A percentile compares a stretch with the other conserved stretches of the same genome.
Conservation (phyloP, 805 yeast species). For the Komagataella kurtzmanii region DNA sequence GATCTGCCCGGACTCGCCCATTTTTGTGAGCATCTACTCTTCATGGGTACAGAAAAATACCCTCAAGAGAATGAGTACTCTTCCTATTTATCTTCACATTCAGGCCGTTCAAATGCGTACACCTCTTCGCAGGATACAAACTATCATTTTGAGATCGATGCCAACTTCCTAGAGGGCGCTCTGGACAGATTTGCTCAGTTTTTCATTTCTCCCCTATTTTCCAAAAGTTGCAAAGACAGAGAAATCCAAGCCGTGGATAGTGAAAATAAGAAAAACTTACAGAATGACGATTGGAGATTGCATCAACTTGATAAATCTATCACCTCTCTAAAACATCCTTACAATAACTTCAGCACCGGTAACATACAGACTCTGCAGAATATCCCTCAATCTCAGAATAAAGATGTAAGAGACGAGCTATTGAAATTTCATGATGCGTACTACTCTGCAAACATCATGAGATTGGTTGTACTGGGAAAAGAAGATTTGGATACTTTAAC, state of each 20-base stretch:
- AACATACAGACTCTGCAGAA: constrained; percentile 62
- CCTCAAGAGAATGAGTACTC: constrained; percentile 67
- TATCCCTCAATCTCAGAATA: constrained; percentile 42
- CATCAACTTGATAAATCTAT: constrained; percentile 72
- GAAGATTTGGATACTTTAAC: constrained; percentile 65
- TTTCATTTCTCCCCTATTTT: constrained; percentile 75
- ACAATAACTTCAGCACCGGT: constrained; percentile 83
- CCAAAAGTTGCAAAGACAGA: constrained; percentile 64
- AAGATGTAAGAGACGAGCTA: constrained; percentile 72
- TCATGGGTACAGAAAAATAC: constrained; percentile 69
- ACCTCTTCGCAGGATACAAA: constrained; percentile 85
- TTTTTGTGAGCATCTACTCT: constrained; percentile 59
- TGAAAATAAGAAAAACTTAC: constrained; percentile 89
- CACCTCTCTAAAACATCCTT: constrained; percentile 70
- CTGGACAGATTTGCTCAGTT: constrained; percentile 89
- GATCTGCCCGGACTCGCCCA: constrained; percentile 66
- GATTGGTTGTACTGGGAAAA: constrained; percentile 71
- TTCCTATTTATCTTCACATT: constrained; percentile 65
- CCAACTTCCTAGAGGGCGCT: constrained; percentile 72
- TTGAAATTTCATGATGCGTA: constrained; percentile 57
- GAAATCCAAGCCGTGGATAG: constrained; percentile 93
- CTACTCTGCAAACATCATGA: constrained; percentile 85
- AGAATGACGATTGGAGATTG: constrained; percentile 79
- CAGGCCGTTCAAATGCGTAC: constrained; percentile 86
- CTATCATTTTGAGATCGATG: constrained; percentile 75